Conservation (phyloP, 805 yeast species). For the Cyberlindnera sargentensis region DNA sequence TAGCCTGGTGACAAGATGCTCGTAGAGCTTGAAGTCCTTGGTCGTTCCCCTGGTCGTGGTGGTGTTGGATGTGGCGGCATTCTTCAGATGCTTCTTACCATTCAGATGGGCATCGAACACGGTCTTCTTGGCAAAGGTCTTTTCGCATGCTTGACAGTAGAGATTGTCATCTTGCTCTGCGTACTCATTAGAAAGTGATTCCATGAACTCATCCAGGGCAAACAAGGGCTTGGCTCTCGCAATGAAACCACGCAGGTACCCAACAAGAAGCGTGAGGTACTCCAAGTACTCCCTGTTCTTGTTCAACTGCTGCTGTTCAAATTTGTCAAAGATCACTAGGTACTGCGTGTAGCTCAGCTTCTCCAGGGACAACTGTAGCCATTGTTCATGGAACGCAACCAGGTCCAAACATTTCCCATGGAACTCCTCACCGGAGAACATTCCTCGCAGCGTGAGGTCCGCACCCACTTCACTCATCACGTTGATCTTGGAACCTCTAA, state of each 20-base stretch:
- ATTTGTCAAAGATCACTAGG: slow-evolving; percentile 37
- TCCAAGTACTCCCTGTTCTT: slow-evolving; percentile 20
- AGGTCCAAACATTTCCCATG: slow-evolving; percentile 64
- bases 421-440: slow-evolving; percentile 55
- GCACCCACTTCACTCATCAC: slow-evolving; percentile 45
- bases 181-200: slow-evolving; percentile 12
- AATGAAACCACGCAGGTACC: slow-evolving; percentile 45
- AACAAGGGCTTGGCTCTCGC: slow-evolving; percentile 42
- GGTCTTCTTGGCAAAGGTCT: slow-evolving; percentile 51
- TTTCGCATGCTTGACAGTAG: slow-evolving; percentile 61
- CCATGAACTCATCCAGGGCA: slow-evolving; percentile 28
- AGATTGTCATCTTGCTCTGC: slow-evolving; percentile 23
- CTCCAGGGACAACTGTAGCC: slow-evolving; percentile 38
- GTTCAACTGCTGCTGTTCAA: slow-evolving; percentile 25
- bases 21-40: background rate
- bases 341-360: slow-evolving; percentile 44
- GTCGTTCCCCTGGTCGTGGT: slow-evolving; percentile 16
- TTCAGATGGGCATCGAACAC: slow-evolving; percentile 62
- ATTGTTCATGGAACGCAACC: slow-evolving; percentile 40
- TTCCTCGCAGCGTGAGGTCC: slow-evolving; percentile 37
- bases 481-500: slow-evolving; percentile 16
- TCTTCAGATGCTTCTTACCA: slow-evolving; percentile 72
- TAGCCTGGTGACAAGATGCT: background rate
- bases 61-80: slow-evolving; percentile 17
- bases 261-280: slow-evolving; percentile 36